phyloP scores from a whole-genome alignment of 2,329 filamentous ascomycete species.

The Penicillium hesseltinei region DNA sequence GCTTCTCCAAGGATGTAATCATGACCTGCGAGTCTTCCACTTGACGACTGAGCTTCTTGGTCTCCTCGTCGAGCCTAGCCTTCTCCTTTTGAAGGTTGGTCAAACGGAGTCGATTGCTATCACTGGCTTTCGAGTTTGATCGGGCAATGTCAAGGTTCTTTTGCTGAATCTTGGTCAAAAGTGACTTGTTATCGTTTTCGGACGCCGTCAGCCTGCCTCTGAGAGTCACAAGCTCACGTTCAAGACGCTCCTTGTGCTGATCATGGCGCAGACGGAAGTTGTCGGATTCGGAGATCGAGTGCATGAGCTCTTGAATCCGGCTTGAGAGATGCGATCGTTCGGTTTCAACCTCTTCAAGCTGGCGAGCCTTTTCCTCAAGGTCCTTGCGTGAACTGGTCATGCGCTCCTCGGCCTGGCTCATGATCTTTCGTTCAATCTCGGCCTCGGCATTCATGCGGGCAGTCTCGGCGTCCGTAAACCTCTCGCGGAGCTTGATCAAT shows the following conservation, averaged over 20 bases:
- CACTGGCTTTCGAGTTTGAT: constrained; percentile 79
- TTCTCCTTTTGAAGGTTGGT: constrained; percentile 79
- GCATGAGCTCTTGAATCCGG: constrained; percentile 81
- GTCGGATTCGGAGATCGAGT: constrained; percentile 83
- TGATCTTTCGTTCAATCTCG: constrained; percentile 75
- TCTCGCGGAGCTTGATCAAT: constrained; percentile 75
- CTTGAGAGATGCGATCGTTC: constrained; percentile 74
- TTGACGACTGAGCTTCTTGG: constrained; percentile 75
- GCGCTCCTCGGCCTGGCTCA: constrained; percentile 73
- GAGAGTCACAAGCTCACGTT: constrained; percentile 85
- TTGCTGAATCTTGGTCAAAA: constrained; percentile 97
- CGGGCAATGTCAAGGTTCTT: constrained; percentile 95
- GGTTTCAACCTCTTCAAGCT: constrained; percentile 73
- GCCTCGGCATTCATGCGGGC: constrained; percentile 79
- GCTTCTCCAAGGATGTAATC: constrained; percentile 83
- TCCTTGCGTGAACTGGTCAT: constrained; percentile 75
- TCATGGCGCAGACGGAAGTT: constrained; percentile 87
- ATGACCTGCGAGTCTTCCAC: constrained; percentile 80
- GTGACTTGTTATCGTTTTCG: constrained; percentile 89
- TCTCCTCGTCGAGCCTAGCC: constrained; percentile 76
- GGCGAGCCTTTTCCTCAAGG: constrained; percentile 72
- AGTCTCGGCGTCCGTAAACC: constrained; percentile 82
- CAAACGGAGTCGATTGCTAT: constrained; percentile 76
- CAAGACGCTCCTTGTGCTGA: constrained; percentile 88
- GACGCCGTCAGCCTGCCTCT: constrained; percentile 87